These are phyloP conservation scores for Juncus inflexus DNA, from an alignment of 176 grass and related monocot species.

Conservation along the genomic window DNA sequence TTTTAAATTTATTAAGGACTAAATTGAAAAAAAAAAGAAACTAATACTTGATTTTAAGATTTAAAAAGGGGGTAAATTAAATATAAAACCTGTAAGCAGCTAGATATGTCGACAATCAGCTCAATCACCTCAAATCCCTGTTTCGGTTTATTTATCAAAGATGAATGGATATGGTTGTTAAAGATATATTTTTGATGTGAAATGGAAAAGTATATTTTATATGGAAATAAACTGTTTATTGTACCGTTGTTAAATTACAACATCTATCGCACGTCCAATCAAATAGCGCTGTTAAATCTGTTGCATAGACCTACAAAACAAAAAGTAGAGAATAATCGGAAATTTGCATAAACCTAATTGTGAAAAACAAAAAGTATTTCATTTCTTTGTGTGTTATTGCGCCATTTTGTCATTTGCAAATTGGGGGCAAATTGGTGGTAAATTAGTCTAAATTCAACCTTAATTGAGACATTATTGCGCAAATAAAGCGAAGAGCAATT, in stretches of 20 bases:
- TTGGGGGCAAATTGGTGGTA: neutral
- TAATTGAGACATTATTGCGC: neutral
- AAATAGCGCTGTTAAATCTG: constrained; percentile 62
- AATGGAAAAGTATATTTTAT: constrained; percentile 10
- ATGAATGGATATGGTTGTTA: constrained; percentile 1
- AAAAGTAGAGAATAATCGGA: constrained; percentile 6
- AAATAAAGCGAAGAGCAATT: neutral
- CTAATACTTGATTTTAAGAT: neutral
- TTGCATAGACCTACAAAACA: constrained; percentile 47
- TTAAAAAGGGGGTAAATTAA: constrained; percentile 13
- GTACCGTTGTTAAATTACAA: constrained; percentile 69
- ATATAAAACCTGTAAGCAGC: constrained; percentile 74
- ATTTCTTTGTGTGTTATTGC: neutral
- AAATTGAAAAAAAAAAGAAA: neutral
- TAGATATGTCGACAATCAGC: constrained; percentile 78
- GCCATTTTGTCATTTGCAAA: no score
- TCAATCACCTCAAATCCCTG: constrained; percentile 84
- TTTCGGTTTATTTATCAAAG: constrained; percentile 30
- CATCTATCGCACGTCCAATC: constrained; percentile 85
- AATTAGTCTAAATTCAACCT: neutral
- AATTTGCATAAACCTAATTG: neutral
- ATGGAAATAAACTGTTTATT: neutral
- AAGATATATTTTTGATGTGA: neutral
- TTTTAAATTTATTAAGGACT: constrained; percentile 7
- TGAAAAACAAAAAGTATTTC: neutral